These are phyloP conservation scores for Leucoagaricus sp. DNA, from an alignment of 1,284 basidiomycete genomes.

Conservation along the genomic window DNA sequence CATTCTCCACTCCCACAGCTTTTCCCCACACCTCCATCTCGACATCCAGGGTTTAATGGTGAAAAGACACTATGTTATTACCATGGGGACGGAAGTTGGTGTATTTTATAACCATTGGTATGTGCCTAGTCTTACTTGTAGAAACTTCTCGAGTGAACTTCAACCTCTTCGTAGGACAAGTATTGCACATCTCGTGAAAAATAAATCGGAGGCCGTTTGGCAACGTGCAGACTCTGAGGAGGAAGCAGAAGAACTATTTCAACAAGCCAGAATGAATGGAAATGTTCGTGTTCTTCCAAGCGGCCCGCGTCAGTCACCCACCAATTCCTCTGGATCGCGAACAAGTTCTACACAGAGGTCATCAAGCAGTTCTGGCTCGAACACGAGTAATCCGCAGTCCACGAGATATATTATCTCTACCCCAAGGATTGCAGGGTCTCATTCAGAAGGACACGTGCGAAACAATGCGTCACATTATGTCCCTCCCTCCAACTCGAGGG, in stretches of 20 bases:
- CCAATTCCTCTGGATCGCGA: background rate
- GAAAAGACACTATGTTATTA: constrained; percentile 14
- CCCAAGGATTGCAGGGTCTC: constrained; percentile 3
- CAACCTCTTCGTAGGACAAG: constrained; percentile 36
- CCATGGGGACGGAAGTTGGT: background rate
- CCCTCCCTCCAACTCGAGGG: background rate
- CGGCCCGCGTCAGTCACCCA: background rate
- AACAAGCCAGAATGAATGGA: constrained; percentile 25
- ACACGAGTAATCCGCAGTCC: background rate
- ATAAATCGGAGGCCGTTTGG: constrained; percentile 37
- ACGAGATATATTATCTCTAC: background rate
- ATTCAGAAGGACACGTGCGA: constrained; percentile 5
- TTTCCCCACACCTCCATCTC: background rate
- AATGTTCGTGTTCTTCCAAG: constrained; percentile 10
- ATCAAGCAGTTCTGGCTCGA: background rate
- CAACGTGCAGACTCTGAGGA: constrained; percentile 37
- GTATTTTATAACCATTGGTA: constrained; percentile 13
- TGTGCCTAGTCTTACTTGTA: background rate
- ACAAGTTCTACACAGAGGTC: background rate
- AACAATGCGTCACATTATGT: constrained; percentile 5
- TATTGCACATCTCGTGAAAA: constrained; percentile 33
- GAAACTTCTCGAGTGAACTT: background rate
- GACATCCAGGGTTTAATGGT: constrained; percentile 3
- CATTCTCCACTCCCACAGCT: constrained; percentile 10
- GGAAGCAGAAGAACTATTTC: constrained; percentile 40